A percentile compares a stretch with the other conserved stretches of the same genome.
phyloP scores from a whole-genome alignment of 768 basidiomycete genomes.

The Rhodotorula diobovata region DNA sequence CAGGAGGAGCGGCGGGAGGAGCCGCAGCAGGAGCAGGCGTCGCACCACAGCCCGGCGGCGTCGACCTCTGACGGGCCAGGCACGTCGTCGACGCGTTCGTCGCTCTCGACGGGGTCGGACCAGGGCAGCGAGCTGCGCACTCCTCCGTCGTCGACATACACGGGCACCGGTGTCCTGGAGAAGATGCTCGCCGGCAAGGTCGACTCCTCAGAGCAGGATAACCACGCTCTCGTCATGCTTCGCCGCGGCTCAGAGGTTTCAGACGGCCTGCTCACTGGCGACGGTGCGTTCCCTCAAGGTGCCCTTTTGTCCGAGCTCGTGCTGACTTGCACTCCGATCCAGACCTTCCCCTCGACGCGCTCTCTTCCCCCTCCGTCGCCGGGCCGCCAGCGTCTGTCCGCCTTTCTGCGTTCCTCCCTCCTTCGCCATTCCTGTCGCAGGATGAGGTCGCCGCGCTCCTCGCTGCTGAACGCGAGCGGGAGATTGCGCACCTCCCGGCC shows the following conservation, averaged over 20 bases:
- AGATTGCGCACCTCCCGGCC: background rate
- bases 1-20: background rate
- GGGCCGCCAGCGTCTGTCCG: background rate
- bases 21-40: background rate
- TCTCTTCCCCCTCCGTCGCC: conserved; percentile 19
- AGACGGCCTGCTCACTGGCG: conserved; percentile 23
- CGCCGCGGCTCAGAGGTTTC: background rate
- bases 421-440: conserved; percentile 31
- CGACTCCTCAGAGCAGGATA: background rate
- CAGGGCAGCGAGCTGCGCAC: conserved; percentile 1
- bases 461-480: background rate
- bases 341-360: conserved; percentile 21
- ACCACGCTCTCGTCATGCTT: background rate
- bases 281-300: background rate
- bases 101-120: background rate
- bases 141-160: background rate
- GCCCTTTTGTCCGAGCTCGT: background rate
- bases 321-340: background rate
- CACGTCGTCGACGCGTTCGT: background rate
- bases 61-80: background rate
- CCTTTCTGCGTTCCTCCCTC: conserved; percentile 14
- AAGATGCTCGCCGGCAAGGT: background rate
- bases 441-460: conserved; percentile 19
- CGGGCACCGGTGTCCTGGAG: background rate
- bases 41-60: background rate